Conservation (phyloP, 1,284 basidiomycete genomes). For the Apiotrichum gamsii region DNA sequence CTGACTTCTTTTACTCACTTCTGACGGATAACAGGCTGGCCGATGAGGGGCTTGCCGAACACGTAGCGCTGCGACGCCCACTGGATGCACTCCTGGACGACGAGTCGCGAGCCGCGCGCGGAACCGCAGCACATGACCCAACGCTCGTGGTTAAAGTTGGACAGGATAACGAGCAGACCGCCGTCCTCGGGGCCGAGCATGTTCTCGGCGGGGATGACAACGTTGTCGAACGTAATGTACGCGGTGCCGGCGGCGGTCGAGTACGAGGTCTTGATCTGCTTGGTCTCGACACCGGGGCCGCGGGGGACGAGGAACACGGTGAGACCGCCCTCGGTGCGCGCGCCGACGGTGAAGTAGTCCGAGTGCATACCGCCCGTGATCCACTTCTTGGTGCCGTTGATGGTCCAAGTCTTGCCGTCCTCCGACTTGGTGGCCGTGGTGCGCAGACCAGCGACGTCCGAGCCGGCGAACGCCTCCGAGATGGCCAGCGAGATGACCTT, state of each 20-base stretch:
- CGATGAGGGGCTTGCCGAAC: conserved; percentile 75
- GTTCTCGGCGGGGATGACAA: conserved; percentile 75
- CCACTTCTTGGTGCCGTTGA: conserved; percentile 87
- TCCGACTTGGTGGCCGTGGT: conserved; percentile 75
- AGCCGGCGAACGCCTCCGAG: conserved; percentile 81
- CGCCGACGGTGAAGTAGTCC: conserved; percentile 40
- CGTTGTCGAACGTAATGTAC: conserved; percentile 81
- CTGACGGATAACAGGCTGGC: conserved; percentile 73
- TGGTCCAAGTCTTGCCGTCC: conserved; percentile 66
- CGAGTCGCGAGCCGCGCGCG: conserved; percentile 37
- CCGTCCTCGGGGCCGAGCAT: conserved; percentile 78
- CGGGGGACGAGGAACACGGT: conserved; percentile 79
- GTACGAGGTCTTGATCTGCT: conserved; percentile 78
- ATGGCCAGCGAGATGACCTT: conserved; percentile 77
- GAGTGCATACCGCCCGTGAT: conserved; percentile 73
- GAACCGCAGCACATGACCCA: conserved; percentile 48
- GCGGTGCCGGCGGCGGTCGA: conserved; percentile 74
- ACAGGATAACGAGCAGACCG: conserved; percentile 69
- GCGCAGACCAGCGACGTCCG: conserved; percentile 76
- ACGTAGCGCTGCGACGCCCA: conserved; percentile 74
- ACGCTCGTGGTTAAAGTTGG: conserved; percentile 45
- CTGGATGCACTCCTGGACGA: conserved; percentile 48
- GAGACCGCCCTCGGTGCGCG: conserved; percentile 62
- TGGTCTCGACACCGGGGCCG: conserved; percentile 73
- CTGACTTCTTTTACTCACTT: conserved; percentile 52